Conservation (phyloP, 2,329 filamentous ascomycete species). For the Xylariaceae sp. region DNA sequence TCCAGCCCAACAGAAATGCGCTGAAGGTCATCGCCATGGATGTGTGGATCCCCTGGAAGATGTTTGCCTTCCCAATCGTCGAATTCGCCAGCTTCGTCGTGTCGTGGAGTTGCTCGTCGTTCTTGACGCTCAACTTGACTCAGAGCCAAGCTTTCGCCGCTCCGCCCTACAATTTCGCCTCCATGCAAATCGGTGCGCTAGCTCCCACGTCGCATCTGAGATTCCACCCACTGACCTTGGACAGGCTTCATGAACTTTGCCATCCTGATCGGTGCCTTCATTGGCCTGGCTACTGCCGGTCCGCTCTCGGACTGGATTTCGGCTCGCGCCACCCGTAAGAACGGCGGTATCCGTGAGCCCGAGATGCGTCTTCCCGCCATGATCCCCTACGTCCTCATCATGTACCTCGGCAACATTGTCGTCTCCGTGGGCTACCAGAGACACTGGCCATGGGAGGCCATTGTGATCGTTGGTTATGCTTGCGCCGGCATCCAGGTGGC, state of each 20-base stretch:
- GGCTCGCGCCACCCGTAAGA: constrained; percentile 27
- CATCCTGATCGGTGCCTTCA: constrained; percentile 30
- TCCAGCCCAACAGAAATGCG: too few relatives aligned
- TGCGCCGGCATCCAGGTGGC: constrained; percentile 22
- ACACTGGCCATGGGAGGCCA: constrained; percentile 37
- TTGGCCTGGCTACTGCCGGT: constrained; percentile 32
- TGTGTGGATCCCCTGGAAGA: constrained; percentile 19
- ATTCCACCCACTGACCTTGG: too few relatives aligned
- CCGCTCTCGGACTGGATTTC: constrained; percentile 36
- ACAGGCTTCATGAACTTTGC: constrained; percentile 42
- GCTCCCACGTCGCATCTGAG: too few relatives aligned
- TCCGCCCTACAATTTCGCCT: constrained; percentile 36
- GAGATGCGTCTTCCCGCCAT: constrained; percentile 37
- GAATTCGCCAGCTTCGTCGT: constrained; percentile 20
- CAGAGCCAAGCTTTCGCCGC: constrained; percentile 37
- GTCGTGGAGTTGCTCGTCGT: constrained; percentile 24
- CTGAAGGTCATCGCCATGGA: too few relatives aligned
- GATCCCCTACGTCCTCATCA: constrained; percentile 33
- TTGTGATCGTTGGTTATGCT: constrained; percentile 38
- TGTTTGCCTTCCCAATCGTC: constrained; percentile 24
- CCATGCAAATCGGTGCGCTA: constrained; percentile 35
- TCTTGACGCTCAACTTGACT: constrained; percentile 43
- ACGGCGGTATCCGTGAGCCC: constrained; percentile 36
- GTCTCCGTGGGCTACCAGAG: constrained; percentile 37
- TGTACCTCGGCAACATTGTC: constrained; percentile 36